Evolutionary conservation across 2,329 filamentous ascomycete species (phyloP), one percentile per base, ranked within the genome.

Genomic region (Verticillium isaacii): DNA sequence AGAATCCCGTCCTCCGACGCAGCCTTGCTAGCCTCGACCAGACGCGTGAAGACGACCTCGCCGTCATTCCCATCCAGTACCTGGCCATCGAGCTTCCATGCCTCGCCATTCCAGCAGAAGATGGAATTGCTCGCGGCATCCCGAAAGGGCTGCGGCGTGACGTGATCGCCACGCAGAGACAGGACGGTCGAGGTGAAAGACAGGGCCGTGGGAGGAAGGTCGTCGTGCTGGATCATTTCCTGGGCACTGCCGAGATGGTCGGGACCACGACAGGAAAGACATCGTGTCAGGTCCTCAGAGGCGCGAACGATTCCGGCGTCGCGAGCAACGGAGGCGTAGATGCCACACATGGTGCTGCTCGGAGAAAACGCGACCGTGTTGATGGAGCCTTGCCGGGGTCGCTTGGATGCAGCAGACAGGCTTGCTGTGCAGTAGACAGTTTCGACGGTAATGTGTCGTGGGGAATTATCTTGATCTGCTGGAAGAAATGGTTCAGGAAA

Each of bases 41-140:
- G 79, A 41, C 84, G 70, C 37, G 80, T 70, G 69, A 94, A 88
- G 19, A 98, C 79, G 7, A 79, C 76, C 68, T 89, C 82, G 3
- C 91, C 91, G 75, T 99, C 95, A 71, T 97, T 97, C 62, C 87
- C 90, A 6, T 70, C 62, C n/a, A 97, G 79, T 1, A 73, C 69
- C 11, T 82, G 68, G 37, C 81, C 82, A 9, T 75, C 76, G 58
- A 96, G 82, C 62, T 84, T 89, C 95, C 95, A 99, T 1, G 93
- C 94, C 73, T 99, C 95, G 54, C 95, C 95, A 71, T 99, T 99
- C 95, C 95, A 99, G 81, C 94, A 97, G 2, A 99, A 81, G 1
- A 91, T 79, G 1, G 89, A 92, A 4, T 82, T 81, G 0, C 82
- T 82, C 0, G 68, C 65, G 2, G 71, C 41, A 66, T 89, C 84